Percentiles rank a stretch among this genome's conserved stretches.
These are phyloP conservation scores for Letharia lupina DNA, from an alignment of 495 filamentous ascomycete genomes.

Conservation along the genomic window DNA sequence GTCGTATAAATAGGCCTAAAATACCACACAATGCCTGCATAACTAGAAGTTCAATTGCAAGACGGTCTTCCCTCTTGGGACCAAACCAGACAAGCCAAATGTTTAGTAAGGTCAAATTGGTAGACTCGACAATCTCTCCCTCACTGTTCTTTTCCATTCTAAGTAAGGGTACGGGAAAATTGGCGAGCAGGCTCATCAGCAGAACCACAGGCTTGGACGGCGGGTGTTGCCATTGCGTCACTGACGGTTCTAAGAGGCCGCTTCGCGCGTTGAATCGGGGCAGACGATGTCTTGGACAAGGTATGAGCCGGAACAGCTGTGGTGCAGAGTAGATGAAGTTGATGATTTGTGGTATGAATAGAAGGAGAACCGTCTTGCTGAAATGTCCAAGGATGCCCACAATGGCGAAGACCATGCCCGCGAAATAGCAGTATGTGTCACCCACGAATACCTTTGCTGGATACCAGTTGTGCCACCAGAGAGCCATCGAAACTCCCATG, in stretches of 20 bases:
- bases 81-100: slow-evolving; percentile 95
- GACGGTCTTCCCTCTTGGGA: slow-evolving; percentile 75
- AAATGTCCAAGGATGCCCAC: slow-evolving; percentile 96
- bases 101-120: slow-evolving; percentile 90
- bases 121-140: slow-evolving; percentile 67
- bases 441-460: slow-evolving; percentile 92
- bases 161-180: slow-evolving; percentile 56
- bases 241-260: slow-evolving; percentile 73
- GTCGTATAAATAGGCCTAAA: slow-evolving; percentile 75
- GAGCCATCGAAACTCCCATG: slow-evolving; percentile 78
- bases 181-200: slow-evolving; percentile 55
- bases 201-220: slow-evolving; percentile 53
- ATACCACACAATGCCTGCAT: slow-evolving; percentile 69
- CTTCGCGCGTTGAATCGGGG: slow-evolving; percentile 79
- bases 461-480: slow-evolving; percentile 92
- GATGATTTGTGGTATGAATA: slow-evolving; percentile 90
- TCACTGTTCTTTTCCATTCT: slow-evolving; percentile 54
- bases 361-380: slow-evolving; percentile 85
- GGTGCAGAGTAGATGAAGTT: slow-evolving; percentile 92
- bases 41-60: slow-evolving; percentile 64
- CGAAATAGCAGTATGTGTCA: slow-evolving; percentile 99
- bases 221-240: slow-evolving; percentile 68
- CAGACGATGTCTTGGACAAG: slow-evolving; percentile 85
- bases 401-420: slow-evolving; percentile 96
- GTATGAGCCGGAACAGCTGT: slow-evolving; percentile 80